Percentiles rank a stretch among this genome's conserved stretches.
Conservation (phyloP, 2,329 filamentous ascomycete genomes). For the Pseudogymnoascus sp. region DNA sequence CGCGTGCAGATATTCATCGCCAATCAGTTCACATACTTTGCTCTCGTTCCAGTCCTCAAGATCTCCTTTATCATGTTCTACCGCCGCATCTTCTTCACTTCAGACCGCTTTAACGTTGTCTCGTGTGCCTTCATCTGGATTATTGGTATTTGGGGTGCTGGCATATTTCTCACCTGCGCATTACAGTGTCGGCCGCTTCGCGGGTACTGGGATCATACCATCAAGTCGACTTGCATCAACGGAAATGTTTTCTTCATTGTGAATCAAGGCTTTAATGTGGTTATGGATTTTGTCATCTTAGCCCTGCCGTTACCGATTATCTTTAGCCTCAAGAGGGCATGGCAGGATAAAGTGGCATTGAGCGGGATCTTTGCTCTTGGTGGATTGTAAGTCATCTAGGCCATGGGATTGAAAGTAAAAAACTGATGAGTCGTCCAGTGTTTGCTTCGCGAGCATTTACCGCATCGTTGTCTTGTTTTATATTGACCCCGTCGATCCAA, state of each 20-base stretch:
- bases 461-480: conserved; percentile 18
- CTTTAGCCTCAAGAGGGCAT: conserved; percentile 14
- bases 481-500: conserved; percentile 19
- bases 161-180: conserved; percentile 15
- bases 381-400: conserved; percentile 14
- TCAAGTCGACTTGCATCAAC: conserved; percentile 15
- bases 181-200: conserved; percentile 18
- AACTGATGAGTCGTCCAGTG: neutral
- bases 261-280: conserved; percentile 16
- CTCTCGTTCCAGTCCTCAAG: neutral
- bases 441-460: conserved; percentile 20
- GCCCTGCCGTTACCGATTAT: conserved; percentile 16
- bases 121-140: conserved; percentile 18
- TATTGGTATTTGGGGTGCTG: conserved; percentile 13
- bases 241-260: conserved; percentile 17
- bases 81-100: conserved; percentile 1
- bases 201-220: conserved; percentile 19
- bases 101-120: conserved; percentile 13
- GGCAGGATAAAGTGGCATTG: conserved; percentile 14
- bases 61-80: conserved; percentile 3
- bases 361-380: conserved; percentile 16
- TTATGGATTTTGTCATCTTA: conserved; percentile 16
- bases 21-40: conserved; percentile 2
- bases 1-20: neutral
- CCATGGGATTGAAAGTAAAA: neutral